Evolutionary conservation across 2,329 filamentous ascomycete species (phyloP).

Genomic region (Rosellinia necatrix): DNA sequence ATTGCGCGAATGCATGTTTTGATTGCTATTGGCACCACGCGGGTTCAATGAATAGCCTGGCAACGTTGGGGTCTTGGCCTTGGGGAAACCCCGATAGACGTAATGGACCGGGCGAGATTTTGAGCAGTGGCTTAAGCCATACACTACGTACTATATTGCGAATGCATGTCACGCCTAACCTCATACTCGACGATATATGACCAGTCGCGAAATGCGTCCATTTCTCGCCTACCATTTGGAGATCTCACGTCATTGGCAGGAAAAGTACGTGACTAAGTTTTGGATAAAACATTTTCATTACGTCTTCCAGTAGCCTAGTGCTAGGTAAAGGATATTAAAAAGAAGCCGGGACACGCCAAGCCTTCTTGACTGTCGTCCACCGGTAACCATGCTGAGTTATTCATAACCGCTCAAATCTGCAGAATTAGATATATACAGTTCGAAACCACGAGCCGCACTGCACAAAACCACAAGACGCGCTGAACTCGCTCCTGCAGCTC

Average conservation of each 20-base stretch:
- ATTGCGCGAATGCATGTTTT: slow-evolving; percentile 67
- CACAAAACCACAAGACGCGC: not conserved
- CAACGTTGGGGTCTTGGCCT: no score
- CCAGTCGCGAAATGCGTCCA: no score
- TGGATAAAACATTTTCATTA: slow-evolving; percentile 21
- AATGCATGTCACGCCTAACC: no score
- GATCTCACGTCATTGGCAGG: not conserved
- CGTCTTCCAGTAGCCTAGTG: slow-evolving; percentile 1
- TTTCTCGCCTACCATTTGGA: no score
- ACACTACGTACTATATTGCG: no score
- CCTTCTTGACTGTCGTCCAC: not conserved
- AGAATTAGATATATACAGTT: slow-evolving; percentile 30
- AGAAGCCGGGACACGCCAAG: slow-evolving; percentile 8
- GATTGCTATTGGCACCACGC: no score
- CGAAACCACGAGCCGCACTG: slow-evolving; percentile 18
- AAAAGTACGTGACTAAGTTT: no score
- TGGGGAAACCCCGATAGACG: no score
- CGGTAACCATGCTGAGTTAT: not conserved
- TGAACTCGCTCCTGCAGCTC: not conserved
- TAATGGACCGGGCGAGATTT: no score
- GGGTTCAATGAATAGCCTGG: no score
- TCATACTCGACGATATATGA: no score
- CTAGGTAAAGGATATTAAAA: slow-evolving; percentile 18
- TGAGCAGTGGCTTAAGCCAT: no score
- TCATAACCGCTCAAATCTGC: slow-evolving; percentile 20